These are phyloP conservation scores for Monilinia vaccinii-corymbosi DNA, from an alignment of 2,329 filamentous ascomycete genomes.

Conservation along the genomic window DNA sequence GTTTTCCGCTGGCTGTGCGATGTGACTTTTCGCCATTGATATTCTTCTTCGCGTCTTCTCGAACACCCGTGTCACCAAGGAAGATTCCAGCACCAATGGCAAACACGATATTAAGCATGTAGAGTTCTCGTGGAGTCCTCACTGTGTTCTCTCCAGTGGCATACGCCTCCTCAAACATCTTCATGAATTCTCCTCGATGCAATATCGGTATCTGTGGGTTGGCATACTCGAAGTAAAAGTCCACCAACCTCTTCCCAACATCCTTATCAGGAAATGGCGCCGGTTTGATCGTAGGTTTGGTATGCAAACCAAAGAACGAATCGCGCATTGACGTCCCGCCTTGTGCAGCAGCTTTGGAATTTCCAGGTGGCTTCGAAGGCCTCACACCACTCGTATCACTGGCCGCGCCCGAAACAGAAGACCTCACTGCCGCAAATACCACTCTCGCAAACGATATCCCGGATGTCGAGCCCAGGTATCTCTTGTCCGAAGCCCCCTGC, in stretches of 20 bases:
- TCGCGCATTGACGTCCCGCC: slow-evolving; percentile 79
- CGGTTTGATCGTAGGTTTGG: slow-evolving; percentile 76
- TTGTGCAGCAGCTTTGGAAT: slow-evolving; percentile 30
- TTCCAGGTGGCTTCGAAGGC: slow-evolving; percentile 45
- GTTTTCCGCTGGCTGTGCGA: slow-evolving; percentile 30
- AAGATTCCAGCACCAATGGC: slow-evolving; percentile 93
- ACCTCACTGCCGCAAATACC: slow-evolving; percentile 87
- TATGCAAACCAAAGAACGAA: slow-evolving; percentile 94
- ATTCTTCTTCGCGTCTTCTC: slow-evolving; percentile 20
- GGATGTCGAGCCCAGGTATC: slow-evolving; percentile 75
- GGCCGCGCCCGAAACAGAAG: slow-evolving; percentile 51
- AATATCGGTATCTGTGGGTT: slow-evolving; percentile 94
- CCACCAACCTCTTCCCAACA: slow-evolving; percentile 62
- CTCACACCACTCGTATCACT: slow-evolving; percentile 57
- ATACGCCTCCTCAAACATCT: slow-evolving; percentile 77
- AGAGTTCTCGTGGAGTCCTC: slow-evolving; percentile 72
- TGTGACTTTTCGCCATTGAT: slow-evolving; percentile 23
- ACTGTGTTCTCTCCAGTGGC: slow-evolving; percentile 50
- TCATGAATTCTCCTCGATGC: slow-evolving; percentile 82
- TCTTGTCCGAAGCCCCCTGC: slow-evolving; percentile 66
- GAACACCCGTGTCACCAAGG: slow-evolving; percentile 52
- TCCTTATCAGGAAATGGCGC: slow-evolving; percentile 75
- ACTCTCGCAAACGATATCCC: slow-evolving; percentile 92
- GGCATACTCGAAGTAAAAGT: slow-evolving; percentile 89
- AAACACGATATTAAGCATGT: slow-evolving; percentile 94